Base-by-base conservation (phyloP, 2,329 filamentous ascomycete genomes). In the Colletotrichum coccodes region DNA sequence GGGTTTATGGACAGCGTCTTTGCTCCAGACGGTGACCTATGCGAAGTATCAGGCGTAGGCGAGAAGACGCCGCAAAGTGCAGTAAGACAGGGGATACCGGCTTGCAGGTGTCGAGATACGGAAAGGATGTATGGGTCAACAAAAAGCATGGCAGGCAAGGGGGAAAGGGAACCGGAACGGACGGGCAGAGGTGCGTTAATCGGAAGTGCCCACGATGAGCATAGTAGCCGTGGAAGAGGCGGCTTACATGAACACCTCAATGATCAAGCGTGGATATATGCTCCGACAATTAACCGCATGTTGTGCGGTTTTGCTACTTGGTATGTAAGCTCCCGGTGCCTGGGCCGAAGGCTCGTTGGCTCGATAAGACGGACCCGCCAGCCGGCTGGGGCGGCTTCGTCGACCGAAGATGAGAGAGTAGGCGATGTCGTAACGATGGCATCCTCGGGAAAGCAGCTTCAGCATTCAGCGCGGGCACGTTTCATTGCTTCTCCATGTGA, bases 261-360 rank as follows among this genome's bases (percentile, higher is more conserved):
- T 36, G 23, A 42, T 21, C 34, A 42, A 6, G 14, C 36, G 14
- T 36, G 40, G 28, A n/a, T n/a, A 44, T 36, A 23, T 21, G 23
- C 32, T 26, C 61, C 61, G 65, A 60, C 3, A 38, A 60, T 68
- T 47, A 32, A 11, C 61, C 60, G 54, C 26, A n/a, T 16, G 26
- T n/a, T 6, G 49, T 44, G 60, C 18, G 32, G 16, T 21, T n/a
- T 32, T 36, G 44, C n/a, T 36, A 53, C 38, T 44, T 54, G 47
- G 56, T 54, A 40, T 50, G n/a, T 40, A 36, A 50, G 57, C 44
- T 50, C 40, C 61, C 53, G n/a, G 38, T 50, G 26, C 16, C 34
- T 52, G 58, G 66, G 66, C 60, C 60, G 38, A 65, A 70, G 66
- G 69, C 56, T 69, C 60, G 69, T 59, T 70, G 60, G 69, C 47